These are phyloP conservation scores for Backusella circina DNA, from an alignment of 192 early-diverging fungal species.

Conservation along the genomic window DNA sequence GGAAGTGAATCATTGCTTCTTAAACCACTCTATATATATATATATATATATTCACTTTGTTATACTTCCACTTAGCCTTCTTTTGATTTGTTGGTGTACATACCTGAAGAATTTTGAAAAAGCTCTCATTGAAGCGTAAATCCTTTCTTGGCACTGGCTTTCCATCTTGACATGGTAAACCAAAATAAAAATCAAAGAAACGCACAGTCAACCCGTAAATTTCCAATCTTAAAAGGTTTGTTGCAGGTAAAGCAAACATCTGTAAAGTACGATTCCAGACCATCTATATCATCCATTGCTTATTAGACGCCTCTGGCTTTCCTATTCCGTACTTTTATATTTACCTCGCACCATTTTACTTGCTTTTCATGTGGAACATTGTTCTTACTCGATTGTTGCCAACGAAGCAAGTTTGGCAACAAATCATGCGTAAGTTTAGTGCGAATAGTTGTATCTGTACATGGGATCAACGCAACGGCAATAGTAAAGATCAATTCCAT, in stretches of 20 bases:
- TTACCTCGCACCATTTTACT: slow-evolving; percentile 24
- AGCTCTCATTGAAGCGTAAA: slow-evolving; percentile 24
- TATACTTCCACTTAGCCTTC: not conserved
- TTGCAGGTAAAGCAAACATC: slow-evolving; percentile 33
- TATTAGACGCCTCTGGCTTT: not conserved
- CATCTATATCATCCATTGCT: slow-evolving; percentile 1
- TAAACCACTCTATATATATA: slow-evolving; percentile 18
- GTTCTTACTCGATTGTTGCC: slow-evolving; percentile 6
- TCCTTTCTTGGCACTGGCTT: slow-evolving; percentile 1
- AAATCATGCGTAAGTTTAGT: slow-evolving; percentile 23
- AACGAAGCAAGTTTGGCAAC: slow-evolving; percentile 20
- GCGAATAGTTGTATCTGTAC: slow-evolving; percentile 26
- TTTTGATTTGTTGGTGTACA: not conserved
- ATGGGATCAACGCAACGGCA: slow-evolving; percentile 25
- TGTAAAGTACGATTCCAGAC: slow-evolving; percentile 31
- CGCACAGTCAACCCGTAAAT: slow-evolving; percentile 31
- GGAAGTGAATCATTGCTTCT: slow-evolving; percentile 29
- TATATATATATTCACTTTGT: not conserved
- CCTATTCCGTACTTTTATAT: not conserved
- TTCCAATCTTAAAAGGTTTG: slow-evolving; percentile 31
- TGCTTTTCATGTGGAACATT: not conserved
- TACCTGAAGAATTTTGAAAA: slow-evolving; percentile 34
- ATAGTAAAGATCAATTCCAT: slow-evolving; percentile 22
- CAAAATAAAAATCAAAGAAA: slow-evolving; percentile 33
- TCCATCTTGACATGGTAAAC: not conserved